phyloP scores from a whole-genome alignment of 192 early-diverging fungal species.

The Backusella macrospora region DNA sequence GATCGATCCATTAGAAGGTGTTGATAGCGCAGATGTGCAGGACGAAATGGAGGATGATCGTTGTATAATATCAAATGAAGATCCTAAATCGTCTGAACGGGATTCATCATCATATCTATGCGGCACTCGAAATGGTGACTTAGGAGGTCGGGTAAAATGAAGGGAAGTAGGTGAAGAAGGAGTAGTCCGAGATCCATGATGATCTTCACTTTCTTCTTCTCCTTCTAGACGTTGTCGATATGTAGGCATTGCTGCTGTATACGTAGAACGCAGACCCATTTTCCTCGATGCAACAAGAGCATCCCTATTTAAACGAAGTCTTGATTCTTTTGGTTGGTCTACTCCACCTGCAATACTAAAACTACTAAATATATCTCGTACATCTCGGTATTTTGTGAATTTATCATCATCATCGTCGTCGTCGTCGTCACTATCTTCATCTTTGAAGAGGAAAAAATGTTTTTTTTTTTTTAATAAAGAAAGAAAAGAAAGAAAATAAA shows the following conservation, averaged over 20 bases:
- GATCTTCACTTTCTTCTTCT: constrained; percentile 13
- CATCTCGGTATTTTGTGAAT: constrained; percentile 26
- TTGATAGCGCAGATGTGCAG: constrained; percentile 17
- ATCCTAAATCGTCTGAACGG: constrained; percentile 12
- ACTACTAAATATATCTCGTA: constrained; percentile 39
- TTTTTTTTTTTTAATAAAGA: background rate
- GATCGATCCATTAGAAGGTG: constrained; percentile 14
- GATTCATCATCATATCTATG: constrained; percentile 3
- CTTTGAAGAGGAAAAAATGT: background rate
- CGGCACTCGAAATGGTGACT: constrained; percentile 31
- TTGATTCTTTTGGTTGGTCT: constrained; percentile 14
- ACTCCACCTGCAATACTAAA: background rate
- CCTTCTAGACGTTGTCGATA: background rate
- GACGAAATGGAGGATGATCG: constrained; percentile 25
- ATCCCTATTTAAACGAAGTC: constrained; percentile 13
- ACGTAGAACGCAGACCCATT: constrained; percentile 14
- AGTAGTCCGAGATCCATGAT: constrained; percentile 3
- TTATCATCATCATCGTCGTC: constrained; percentile 5
- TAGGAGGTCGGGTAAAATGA: constrained; percentile 27
- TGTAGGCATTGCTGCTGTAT: background rate
- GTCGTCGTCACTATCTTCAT: background rate
- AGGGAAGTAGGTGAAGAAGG: constrained; percentile 12
- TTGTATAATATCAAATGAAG: constrained; percentile 20
- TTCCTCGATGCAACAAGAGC: constrained; percentile 16
- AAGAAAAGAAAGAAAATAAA: background rate